phyloP scores from a whole-genome alignment of 768 basidiomycete species.

The Termitomyces sp. region DNA sequence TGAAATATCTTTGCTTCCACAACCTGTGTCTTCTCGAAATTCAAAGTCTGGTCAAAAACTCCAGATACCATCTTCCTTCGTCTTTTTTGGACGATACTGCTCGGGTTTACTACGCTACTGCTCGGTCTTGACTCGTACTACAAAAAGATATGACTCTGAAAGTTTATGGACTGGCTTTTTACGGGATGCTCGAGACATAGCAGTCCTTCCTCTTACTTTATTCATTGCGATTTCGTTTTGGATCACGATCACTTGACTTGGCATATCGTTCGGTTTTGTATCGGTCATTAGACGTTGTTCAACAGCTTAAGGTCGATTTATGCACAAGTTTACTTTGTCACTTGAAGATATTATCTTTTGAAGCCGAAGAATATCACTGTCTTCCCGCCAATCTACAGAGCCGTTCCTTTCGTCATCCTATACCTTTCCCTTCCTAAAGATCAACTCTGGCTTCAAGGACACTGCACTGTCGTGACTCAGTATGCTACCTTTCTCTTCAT shows the following conservation, averaged over 20 bases:
- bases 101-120: neutral
- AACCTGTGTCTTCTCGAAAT: conserved; percentile 12
- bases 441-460: neutral
- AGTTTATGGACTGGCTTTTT: conserved; percentile 27
- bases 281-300: neutral
- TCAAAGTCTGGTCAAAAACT: neutral
- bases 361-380: no score
- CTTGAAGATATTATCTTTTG: no score
- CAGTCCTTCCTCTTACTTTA: conserved; percentile 37
- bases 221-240: conserved; percentile 38
- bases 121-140: neutral
- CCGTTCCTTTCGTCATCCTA: no score
- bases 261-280: neutral
- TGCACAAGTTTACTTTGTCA: no score
- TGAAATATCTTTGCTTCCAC: conserved; percentile 11
- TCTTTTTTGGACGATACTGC: conserved; percentile 5
- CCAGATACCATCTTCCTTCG: neutral
- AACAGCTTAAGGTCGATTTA: no score
- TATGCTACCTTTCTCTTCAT: no score
- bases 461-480: no score
- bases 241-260: conserved; percentile 20
- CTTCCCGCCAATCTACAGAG: no score
- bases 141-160: neutral
- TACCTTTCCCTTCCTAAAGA: no score
- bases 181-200: conserved; percentile 38